phyloP scores from a whole-genome alignment of 805 yeast genomes.

The Saccharomycopsis schoenii region DNA sequence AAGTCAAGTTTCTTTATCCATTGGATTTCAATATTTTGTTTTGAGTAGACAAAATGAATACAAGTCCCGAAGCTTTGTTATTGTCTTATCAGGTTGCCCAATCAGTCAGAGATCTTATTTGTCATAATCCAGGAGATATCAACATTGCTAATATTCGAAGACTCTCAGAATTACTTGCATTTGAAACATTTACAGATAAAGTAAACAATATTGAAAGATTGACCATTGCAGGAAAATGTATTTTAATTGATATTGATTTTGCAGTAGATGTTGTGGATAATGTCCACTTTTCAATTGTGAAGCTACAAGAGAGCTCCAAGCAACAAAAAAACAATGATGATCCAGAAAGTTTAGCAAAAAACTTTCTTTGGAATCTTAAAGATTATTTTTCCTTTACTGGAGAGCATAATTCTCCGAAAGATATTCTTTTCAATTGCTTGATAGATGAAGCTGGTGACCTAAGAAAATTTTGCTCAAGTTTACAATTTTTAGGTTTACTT shows the following conservation, averaged over 20 bases:
- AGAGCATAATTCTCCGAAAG: not conserved
- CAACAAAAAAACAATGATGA: not conserved
- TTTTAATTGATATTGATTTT: constrained; percentile 31
- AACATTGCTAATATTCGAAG: constrained; percentile 11
- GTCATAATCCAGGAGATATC: constrained; percentile 14
- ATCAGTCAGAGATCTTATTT: not conserved
- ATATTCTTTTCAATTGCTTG: constrained; percentile 5
- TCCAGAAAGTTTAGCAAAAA: not conserved
- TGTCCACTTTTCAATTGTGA: not conserved
- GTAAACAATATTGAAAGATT: constrained; percentile 21
- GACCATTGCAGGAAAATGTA: constrained; percentile 28
- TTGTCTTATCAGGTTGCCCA: not conserved
- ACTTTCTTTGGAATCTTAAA: constrained; percentile 5
- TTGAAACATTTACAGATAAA: constrained; percentile 13
- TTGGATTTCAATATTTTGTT: too few relatives aligned
- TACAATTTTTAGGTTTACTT: not conserved
- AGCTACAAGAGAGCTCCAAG: not conserved
- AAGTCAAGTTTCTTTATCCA: too few relatives aligned
- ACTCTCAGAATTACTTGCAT: constrained; percentile 14
- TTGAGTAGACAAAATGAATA: not conserved
- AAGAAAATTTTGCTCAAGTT: not conserved
- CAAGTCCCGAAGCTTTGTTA: not conserved
- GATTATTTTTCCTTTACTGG: constrained; percentile 10
- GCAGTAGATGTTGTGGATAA: not conserved
- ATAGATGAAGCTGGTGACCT: not conserved